Evolutionary conservation across 768 basidiomycete species (phyloP).

Genomic region (Kwoniella newhampshirensis): DNA sequence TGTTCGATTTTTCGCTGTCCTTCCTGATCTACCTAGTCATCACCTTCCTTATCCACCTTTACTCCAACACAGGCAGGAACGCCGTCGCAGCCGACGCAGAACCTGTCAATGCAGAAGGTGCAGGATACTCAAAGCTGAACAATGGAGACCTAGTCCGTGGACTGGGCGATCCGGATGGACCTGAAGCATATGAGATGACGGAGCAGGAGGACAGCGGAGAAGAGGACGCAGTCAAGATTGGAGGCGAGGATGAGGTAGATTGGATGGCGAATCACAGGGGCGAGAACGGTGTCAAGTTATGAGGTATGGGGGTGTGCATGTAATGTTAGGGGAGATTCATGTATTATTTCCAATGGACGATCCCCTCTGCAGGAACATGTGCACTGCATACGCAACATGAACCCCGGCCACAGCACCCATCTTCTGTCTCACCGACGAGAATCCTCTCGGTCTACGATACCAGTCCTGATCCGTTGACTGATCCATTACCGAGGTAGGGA

Average conservation of each 20-base stretch:
- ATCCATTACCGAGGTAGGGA: too few relatives aligned
- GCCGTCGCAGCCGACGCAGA: slow-evolving; percentile 8
- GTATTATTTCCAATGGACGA: too few relatives aligned
- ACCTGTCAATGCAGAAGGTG: slow-evolving; percentile 22
- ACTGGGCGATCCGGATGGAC: slow-evolving; percentile 26
- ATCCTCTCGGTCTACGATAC: too few relatives aligned
- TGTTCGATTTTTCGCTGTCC: slow-evolving; percentile 68
- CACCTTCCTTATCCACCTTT: slow-evolving; percentile 69
- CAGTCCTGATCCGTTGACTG: too few relatives aligned
- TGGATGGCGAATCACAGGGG: slow-evolving; percentile 23
- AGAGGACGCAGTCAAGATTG: slow-evolving; percentile 27
- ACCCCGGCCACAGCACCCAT: too few relatives aligned
- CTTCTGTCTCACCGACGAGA: too few relatives aligned
- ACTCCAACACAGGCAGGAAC: slow-evolving; percentile 50
- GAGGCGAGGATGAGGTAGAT: slow-evolving; percentile 37
- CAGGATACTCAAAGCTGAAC: slow-evolving; percentile 37
- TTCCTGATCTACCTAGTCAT: slow-evolving; percentile 77
- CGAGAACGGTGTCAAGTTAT: slow-evolving; percentile 1
- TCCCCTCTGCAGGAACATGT: too few relatives aligned
- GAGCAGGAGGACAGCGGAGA: slow-evolving; percentile 16
- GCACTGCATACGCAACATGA: too few relatives aligned
- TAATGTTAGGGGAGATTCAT: too few relatives aligned
- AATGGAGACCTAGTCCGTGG: slow-evolving; percentile 1
- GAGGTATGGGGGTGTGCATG: too few relatives aligned
- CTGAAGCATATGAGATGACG: slow-evolving; percentile 37